Conservation (phyloP, 129 eudicot species). For the Tagetes erecta region DNA sequence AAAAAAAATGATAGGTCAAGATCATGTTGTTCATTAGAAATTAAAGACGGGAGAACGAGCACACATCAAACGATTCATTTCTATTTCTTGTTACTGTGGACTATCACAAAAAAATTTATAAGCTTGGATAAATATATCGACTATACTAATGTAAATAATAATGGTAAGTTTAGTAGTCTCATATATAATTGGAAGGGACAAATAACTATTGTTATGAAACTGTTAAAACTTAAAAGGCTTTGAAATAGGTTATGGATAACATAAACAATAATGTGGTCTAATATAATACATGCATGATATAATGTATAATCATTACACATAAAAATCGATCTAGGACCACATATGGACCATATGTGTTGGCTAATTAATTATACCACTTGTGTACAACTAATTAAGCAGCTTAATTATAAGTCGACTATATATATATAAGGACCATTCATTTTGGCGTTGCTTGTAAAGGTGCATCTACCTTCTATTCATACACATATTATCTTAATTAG, state of each 20-base stretch:
- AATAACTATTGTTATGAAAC: constrained; percentile 2
- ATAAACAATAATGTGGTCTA: constrained; percentile 27
- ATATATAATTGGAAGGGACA: not conserved
- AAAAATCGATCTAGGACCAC: constrained; percentile 33
- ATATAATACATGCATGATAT: constrained; percentile 33
- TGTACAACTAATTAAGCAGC: constrained; percentile 27
- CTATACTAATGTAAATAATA: no score
- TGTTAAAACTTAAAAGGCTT: constrained; percentile 15
- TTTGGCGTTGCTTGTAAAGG: constrained; percentile 41
- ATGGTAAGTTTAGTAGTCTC: not conserved
- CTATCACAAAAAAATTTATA: no score
- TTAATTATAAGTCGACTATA: constrained; percentile 13
- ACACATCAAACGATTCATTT: no score
- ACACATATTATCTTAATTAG: constrained; percentile 16
- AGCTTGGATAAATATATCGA: no score
- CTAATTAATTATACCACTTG: constrained; percentile 29
- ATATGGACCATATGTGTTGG: constrained; percentile 33
- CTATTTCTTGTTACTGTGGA: no score
- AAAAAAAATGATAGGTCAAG: no score
- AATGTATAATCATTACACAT: constrained; percentile 34
- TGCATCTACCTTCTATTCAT: constrained; percentile 22
- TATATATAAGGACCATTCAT: constrained; percentile 27
- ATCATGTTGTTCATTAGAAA: no score
- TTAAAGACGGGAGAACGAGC: no score
- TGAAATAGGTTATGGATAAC: constrained; percentile 15